phyloP scores from a whole-genome alignment of 2,329 filamentous ascomycete species.

The Cryphonectria carpinicola region DNA sequence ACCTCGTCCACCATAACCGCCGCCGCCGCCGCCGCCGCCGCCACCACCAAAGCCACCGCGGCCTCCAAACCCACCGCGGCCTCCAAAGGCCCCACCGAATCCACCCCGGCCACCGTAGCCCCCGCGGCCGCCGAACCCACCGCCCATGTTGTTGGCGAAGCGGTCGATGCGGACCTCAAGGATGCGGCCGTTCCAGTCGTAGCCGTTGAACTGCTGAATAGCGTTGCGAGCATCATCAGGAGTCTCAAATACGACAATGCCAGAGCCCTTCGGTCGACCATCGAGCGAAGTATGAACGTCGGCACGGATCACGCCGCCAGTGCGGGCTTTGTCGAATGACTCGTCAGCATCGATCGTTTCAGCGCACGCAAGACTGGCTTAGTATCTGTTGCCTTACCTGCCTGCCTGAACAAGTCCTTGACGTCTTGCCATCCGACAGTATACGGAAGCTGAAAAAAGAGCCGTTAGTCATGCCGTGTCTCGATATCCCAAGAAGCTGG shows the following conservation, averaged over 20 bases:
- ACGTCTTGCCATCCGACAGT: conserved; percentile 98
- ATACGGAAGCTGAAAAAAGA: conserved; percentile 77
- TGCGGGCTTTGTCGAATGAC: conserved; percentile 47
- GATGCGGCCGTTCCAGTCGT: conserved; percentile 94
- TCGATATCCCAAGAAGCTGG: conserved; percentile 1
- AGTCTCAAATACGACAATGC: conserved; percentile 95
- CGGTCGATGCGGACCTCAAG: conserved; percentile 97
- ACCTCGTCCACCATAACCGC: conserved; percentile 41
- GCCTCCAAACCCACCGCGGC: conserved; percentile 51
- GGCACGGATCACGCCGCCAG: conserved; percentile 85
- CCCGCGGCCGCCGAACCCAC: conserved; percentile 61
- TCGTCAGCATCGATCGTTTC: conserved; percentile 5
- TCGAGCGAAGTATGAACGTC: conserved; percentile 93
- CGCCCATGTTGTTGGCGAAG: conserved; percentile 68
- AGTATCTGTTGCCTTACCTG: conserved; percentile 68
- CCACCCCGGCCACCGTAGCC: conserved; percentile 61
- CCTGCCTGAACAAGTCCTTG: conserved; percentile 98
- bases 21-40: conserved; percentile 50
- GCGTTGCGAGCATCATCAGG: conserved; percentile 92
- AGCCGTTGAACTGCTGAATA: conserved; percentile 97
- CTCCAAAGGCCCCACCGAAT: conserved; percentile 60
- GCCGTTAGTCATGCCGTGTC: conserved; percentile 32
- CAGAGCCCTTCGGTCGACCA: conserved; percentile 92
- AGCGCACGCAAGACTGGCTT: conserved; percentile 13
- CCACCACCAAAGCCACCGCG: conserved; percentile 48